Evolutionary conservation across 768 basidiomycete species (phyloP), one percentile per base, ranked within the genome.

Genomic region (Pisolithus albus): DNA sequence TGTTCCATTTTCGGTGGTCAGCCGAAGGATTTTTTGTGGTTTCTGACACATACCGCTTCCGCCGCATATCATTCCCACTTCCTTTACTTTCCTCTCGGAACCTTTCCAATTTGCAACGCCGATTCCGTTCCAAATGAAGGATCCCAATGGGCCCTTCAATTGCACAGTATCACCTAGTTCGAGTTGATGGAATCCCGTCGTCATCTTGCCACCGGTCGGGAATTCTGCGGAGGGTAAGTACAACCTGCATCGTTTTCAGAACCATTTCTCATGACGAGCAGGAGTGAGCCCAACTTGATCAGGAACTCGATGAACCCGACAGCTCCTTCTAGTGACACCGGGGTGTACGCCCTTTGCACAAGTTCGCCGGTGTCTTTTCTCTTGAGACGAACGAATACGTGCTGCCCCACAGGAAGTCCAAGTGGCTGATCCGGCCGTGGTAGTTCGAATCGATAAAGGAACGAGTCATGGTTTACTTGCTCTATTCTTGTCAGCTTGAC

Each of bases 261-360:
- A 8, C 39, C n/a, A 16, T 24, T 49, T 48, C 42, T 50, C 7
- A 32, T 42, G 32, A 38, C 11, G 3, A 19, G 32, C 28, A 30
- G 23, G 21, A 52, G 26, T 46, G 39, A 36, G 64, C 69, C 13
- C 4, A 23, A 75, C 74, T 80, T 84, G 62, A 84, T 65, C 46
- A 83, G 63, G 46, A 81, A 60, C 48, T 82, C 80, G 32, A 83
- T 68, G 51, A 62, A 72, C 0, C 81, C 81, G 21, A 58, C 62
- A 2, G 70, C 72, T 21, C 67, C 63, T 39, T 63, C 56, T 44
- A 57, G 58, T 24, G 79, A 80, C n/a, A 82, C 70, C 0, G 82
- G 82, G 0, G 81, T 83, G 53, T 83, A 84, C 0, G 81, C 77
- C 13, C 82, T 70, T 53, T 80, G 80, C 0, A 82, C 72, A 10